Conservation (phyloP, 2,329 filamentous ascomycete genomes). For the Paecilomyces sp. region DNA sequence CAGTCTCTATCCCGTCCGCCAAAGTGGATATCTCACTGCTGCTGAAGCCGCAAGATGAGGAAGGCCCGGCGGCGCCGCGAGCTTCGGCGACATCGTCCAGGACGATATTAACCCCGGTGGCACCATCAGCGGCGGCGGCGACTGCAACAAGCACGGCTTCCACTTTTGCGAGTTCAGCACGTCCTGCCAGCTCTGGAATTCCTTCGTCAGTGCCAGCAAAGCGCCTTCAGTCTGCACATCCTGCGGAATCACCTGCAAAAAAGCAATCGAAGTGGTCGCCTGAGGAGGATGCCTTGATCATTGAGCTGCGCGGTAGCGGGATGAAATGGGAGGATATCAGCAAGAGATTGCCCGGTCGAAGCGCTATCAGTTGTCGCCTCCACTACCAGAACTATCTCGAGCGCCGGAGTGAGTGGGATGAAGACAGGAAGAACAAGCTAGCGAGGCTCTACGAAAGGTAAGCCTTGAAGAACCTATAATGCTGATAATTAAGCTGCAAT, state of each 20-base stretch:
- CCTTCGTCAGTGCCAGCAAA: slow-evolving; percentile 26
- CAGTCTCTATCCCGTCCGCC: slow-evolving; percentile 42
- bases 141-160: slow-evolving; percentile 14
- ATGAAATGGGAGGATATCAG: slow-evolving; percentile 99
- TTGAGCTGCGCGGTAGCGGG: slow-evolving; percentile 77
- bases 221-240: slow-evolving; percentile 40
- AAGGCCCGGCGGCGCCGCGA: slow-evolving; percentile 20
- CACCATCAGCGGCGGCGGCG: slow-evolving; percentile 22
- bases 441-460: slow-evolving; percentile 93
- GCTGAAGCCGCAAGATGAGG: slow-evolving; percentile 56
- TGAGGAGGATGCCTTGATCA: slow-evolving; percentile 89
- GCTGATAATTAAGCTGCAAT: neutral
- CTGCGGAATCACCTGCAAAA: slow-evolving; percentile 64
- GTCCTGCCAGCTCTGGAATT: slow-evolving; percentile 25
- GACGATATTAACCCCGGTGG: slow-evolving; percentile 14
- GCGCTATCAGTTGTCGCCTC: slow-evolving; percentile 85
- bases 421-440: slow-evolving; percentile 95
- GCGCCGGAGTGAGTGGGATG: slow-evolving; percentile 87
- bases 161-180: slow-evolving; percentile 15
- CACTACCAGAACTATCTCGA: slow-evolving; percentile 98
- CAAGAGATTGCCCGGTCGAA: slow-evolving; percentile 80
- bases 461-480: slow-evolving; percentile 19
- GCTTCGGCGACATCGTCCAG: slow-evolving; percentile 26
- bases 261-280: slow-evolving; percentile 96
- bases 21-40: slow-evolving; percentile 94